Conservation (phyloP, 129 eudicot genomes). For the Tagetes patula region DNA sequence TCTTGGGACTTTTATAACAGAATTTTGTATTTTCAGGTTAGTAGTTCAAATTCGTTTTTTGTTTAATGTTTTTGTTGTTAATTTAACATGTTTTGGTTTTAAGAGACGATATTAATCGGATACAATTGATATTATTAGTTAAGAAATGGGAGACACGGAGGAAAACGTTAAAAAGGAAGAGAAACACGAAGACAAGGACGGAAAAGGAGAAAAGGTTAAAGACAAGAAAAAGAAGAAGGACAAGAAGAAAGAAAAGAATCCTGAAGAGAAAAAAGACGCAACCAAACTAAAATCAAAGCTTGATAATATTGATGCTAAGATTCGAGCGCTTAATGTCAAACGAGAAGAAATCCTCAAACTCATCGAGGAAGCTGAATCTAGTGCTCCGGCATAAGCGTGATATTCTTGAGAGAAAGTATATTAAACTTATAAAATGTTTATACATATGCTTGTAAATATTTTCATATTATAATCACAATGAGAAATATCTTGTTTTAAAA, state of each 20-base stretch:
- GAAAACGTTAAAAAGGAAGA: constrained; percentile 48
- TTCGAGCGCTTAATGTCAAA: constrained; percentile 43
- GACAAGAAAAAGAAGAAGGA: constrained; percentile 55
- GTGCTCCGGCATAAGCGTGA: constrained; percentile 26
- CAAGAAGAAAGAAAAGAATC: constrained; percentile 57
- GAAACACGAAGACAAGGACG: constrained; percentile 28
- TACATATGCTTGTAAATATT: not conserved
- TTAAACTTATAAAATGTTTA: not conserved
- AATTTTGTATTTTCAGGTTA: constrained; percentile 1
- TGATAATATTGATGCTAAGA: constrained; percentile 55
- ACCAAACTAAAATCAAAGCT: constrained; percentile 53
- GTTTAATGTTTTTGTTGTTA: not conserved
- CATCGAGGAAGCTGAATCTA: constrained; percentile 40
- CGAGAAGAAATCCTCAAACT: constrained; percentile 61
- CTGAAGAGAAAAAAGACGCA: constrained; percentile 61
- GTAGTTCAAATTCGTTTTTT: not conserved
- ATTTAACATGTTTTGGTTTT: not conserved
- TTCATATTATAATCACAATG: not conserved
- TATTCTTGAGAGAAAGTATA: not conserved
- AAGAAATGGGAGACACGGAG: constrained; percentile 59
- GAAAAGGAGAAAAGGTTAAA: constrained; percentile 40
- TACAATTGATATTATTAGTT: not conserved
- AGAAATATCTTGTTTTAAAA: not conserved
- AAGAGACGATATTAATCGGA: not conserved
- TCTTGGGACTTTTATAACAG: not conserved